Evolutionary conservation across 768 basidiomycete species (phyloP), one percentile per base, ranked within the genome.

Genomic region (Hericium coralloides): DNA sequence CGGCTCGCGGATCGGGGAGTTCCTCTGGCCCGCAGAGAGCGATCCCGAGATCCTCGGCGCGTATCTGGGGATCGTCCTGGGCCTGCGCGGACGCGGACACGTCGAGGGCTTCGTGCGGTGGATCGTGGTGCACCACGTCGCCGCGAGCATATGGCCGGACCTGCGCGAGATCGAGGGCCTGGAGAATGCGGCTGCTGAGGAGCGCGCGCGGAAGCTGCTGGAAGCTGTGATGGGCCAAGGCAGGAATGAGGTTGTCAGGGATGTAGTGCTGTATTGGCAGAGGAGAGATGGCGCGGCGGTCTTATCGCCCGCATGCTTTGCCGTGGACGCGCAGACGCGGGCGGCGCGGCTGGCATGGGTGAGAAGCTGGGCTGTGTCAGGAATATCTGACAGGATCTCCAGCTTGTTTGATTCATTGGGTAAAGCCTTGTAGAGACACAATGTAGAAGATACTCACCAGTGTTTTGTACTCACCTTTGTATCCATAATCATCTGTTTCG

Each of bases 91-190:
- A 56, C 69, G 67, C 0, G 64, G 67, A 12, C 63, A 67, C 18
- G 60, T 79, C 1, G 73, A 79, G 5, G 87, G 80, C 0, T 87
- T 93, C 64, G 61, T 88, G 57, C 73, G 79, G 48, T 68, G 84
- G 45, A 70, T 94, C 8, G 89, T 89, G 2, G 63, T 92, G 14
- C 91, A 94, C 64, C 92, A 95, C 64, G 68, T 94, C 22, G 83
- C 92, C 12, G 77, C 77, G 51, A 83, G 76, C 62, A 79, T 92
- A 25, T 92, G 91, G 91, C 76, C 73, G 2, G 88, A 89, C 65
- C 63, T 87, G 36, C 66, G 52, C 15, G 18, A 23, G 22, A 26
- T 17, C 18, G 49, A 12, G 23, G 37, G 7, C 10, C 31, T 5
- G n/a, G n/a, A 18, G 52, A 37, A 38, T 26, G 36, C n/a, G 18